Evolutionary conservation across 2,329 filamentous ascomycete species (phyloP).

Genomic region (Fusarium setosum): DNA sequence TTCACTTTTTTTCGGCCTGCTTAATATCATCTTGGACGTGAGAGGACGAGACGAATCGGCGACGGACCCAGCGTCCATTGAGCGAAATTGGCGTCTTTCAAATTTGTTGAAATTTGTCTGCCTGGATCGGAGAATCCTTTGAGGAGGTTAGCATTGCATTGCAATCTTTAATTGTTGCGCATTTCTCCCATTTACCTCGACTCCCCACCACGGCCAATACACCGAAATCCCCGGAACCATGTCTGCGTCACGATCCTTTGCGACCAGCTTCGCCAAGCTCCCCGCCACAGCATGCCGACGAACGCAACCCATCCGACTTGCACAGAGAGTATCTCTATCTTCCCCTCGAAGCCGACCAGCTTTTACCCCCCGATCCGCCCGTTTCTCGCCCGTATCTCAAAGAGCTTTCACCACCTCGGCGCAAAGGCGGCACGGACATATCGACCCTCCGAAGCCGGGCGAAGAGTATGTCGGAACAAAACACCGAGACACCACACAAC

Average conservation of each 20-base stretch:
- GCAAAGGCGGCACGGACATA: slow-evolving; percentile 76
- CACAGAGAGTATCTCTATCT: slow-evolving; percentile 22
- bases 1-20: slow-evolving; percentile 42
- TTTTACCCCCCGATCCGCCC: slow-evolving; percentile 14
- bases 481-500: background rate
- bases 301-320: slow-evolving; percentile 38
- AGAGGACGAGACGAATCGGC: slow-evolving; percentile 44
- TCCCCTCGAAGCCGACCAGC: slow-evolving; percentile 35
- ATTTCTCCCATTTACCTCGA: slow-evolving; percentile 13
- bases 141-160: slow-evolving; percentile 8
- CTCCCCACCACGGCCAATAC: slow-evolving; percentile 13
- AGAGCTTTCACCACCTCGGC: slow-evolving; percentile 75
- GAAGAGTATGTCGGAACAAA: slow-evolving; percentile 77
- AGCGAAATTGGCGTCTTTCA: slow-evolving; percentile 41
- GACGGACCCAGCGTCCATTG: slow-evolving; percentile 40
- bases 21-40: slow-evolving; percentile 46
- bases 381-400: slow-evolving; percentile 32
- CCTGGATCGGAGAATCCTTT: slow-evolving; percentile 8
- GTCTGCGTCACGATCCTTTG: slow-evolving; percentile 48
- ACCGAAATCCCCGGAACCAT: slow-evolving; percentile 40
- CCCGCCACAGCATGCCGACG: slow-evolving; percentile 45
- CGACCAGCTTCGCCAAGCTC: slow-evolving; percentile 48
- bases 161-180: background rate
- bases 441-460: slow-evolving; percentile 85
- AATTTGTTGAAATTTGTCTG: slow-evolving; percentile 22